Conservation (phyloP, 495 filamentous ascomycete genomes). For the Xylaria grammica region DNA sequence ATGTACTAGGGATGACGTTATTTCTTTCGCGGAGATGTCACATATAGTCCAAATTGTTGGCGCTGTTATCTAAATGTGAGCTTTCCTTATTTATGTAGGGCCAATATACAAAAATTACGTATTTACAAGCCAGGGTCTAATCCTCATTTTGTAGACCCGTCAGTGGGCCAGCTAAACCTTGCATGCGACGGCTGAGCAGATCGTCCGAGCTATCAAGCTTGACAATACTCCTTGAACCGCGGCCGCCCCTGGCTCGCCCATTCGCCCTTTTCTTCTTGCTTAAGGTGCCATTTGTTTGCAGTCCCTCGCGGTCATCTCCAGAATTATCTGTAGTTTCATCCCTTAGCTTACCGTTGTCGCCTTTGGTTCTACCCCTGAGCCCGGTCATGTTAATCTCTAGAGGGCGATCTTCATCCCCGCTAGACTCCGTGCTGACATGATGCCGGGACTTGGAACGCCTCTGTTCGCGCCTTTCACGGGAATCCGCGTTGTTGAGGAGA, state of each 20-base stretch:
- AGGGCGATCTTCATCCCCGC: constrained; percentile 77
- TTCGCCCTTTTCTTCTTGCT: constrained; percentile 40
- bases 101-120: constrained; percentile 11
- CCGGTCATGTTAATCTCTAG: constrained; percentile 75
- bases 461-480: constrained; percentile 33
- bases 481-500: constrained; percentile 62
- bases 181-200: constrained; percentile 82
- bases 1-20: too few relatives aligned
- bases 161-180: constrained; percentile 77
- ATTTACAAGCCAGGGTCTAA: constrained; percentile 16
- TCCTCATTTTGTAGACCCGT: constrained; percentile 66
- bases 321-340: constrained; percentile 21
- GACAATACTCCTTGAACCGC: constrained; percentile 64
- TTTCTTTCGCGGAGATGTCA: too few relatives aligned
- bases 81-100: constrained; percentile 6
- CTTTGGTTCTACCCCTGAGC: constrained; percentile 34
- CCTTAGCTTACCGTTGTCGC: constrained; percentile 36
- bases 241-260: constrained; percentile 37
- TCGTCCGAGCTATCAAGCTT: constrained; percentile 85
- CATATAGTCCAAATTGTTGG: not conserved
- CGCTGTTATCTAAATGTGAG: not conserved
- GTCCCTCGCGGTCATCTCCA: constrained; percentile 18
- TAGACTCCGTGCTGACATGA: constrained; percentile 63
- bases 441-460: constrained; percentile 33
- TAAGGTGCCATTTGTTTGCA: constrained; percentile 35